Evolutionary conservation across 768 basidiomycete species (phyloP).

Genomic region (Sarcodon sp.): DNA sequence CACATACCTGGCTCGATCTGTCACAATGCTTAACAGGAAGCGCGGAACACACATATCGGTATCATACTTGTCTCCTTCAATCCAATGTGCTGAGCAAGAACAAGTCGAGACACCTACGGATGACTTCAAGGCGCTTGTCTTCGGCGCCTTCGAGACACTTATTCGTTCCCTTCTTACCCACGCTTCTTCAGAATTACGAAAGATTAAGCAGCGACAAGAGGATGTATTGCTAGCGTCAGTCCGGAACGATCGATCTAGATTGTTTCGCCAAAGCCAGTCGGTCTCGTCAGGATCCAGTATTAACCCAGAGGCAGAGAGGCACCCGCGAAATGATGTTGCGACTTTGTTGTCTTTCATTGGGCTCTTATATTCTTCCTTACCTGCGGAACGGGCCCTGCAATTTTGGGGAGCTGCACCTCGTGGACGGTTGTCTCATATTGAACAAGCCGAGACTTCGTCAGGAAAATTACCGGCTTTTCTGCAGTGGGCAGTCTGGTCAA

Average conservation of each 20-base stretch:
- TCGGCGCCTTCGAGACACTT: conserved; percentile 58
- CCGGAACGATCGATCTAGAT: conserved; percentile 48
- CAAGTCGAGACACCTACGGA: conserved; percentile 26
- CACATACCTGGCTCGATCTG: conserved; percentile 47
- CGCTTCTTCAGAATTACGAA: conserved; percentile 69
- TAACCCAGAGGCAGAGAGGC: conserved; percentile 20
- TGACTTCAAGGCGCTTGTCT: conserved; percentile 40
- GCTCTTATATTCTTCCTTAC: conserved; percentile 60
- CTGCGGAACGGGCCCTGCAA: conserved; percentile 66
- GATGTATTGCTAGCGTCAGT: conserved; percentile 62
- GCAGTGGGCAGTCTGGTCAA: conserved; percentile 86
- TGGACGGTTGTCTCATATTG: conserved; percentile 37
- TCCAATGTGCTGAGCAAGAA: conserved; percentile 21
- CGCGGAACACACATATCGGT: conserved; percentile 16
- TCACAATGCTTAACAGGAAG: conserved; percentile 42
- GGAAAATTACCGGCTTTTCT: conserved; percentile 65
- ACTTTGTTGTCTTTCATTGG: conserved; percentile 78
- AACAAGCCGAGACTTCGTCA: conserved; percentile 44
- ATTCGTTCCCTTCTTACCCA: conserved; percentile 61
- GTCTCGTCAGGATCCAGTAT: conserved; percentile 2
- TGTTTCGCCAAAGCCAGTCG: conserved; percentile 20
- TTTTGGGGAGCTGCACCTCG: conserved; percentile 62
- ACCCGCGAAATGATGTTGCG: conserved; percentile 74
- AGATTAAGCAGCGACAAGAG: conserved; percentile 85
- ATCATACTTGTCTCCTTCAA: conserved; percentile 13